Evolutionary conservation across 23 red algal species (phyloP).

Genomic region (Cyanidiococcus yangmingshanensis): DNA sequence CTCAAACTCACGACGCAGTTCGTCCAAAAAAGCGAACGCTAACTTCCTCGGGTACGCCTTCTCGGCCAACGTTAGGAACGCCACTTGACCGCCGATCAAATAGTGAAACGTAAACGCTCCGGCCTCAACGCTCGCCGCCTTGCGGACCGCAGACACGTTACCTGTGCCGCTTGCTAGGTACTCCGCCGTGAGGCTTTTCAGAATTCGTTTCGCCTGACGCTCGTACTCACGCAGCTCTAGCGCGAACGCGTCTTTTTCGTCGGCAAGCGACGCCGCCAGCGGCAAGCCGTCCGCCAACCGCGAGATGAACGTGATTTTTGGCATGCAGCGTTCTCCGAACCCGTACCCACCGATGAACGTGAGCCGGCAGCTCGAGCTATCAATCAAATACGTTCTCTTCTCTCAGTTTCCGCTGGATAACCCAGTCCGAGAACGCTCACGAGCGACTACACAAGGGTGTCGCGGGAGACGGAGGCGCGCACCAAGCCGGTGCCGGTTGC

Average conservation of each 20-base stretch:
- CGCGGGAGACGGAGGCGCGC: too few species aligned
- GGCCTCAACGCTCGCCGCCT: conserved; percentile 67
- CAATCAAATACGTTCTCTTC: too few species aligned
- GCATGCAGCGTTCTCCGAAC: too few species aligned
- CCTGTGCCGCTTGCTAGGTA: not conserved
- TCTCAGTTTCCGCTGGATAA: too few species aligned
- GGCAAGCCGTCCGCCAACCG: conserved; percentile 75
- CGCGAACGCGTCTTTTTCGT: conserved; percentile 81
- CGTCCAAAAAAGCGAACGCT: conserved; percentile 92
- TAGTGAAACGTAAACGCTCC: conserved; percentile 91
- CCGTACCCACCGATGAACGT: too few species aligned
- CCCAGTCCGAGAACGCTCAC: too few species aligned
- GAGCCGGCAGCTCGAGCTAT: too few species aligned
- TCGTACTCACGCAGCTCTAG: conserved; percentile 70
- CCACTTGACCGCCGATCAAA: conserved; percentile 43
- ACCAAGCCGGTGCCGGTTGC: too few species aligned
- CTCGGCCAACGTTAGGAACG: conserved; percentile 78
- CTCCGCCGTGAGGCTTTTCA: not conserved
- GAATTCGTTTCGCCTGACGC: conserved; percentile 29
- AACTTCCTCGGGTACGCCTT: conserved; percentile 68
- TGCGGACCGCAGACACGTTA: conserved; percentile 15
- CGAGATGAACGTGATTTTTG: conserved; percentile 83
- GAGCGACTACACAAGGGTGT: too few species aligned
- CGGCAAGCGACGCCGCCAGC: conserved; percentile 73
- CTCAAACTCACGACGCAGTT: conserved; percentile 86